A percentile compares a stretch with the other conserved stretches of the same genome.
Conservation (phyloP, 2,329 filamentous ascomycete species). For the Fusarium fujikuroi region DNA sequence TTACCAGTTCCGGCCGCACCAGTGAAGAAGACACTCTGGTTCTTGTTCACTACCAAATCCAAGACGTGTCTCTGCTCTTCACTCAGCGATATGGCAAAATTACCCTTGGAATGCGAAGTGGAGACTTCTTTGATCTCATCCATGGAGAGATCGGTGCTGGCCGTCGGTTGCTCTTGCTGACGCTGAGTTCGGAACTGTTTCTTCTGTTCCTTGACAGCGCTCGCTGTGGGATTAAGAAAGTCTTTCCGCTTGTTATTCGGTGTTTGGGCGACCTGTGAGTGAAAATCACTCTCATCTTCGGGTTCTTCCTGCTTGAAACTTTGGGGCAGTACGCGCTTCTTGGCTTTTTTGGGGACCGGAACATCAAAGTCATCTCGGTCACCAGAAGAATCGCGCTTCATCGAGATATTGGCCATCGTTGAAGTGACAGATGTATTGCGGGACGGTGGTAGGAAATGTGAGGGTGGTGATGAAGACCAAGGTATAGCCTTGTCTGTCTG, state of each 20-base stretch:
- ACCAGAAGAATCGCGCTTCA: slow-evolving; percentile 58
- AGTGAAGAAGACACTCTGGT: slow-evolving; percentile 96
- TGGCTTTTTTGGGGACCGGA: slow-evolving; percentile 54
- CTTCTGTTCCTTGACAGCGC: slow-evolving; percentile 70
- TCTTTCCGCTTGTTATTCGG: slow-evolving; percentile 44
- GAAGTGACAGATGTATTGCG: slow-evolving; percentile 30
- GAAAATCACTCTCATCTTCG: slow-evolving; percentile 49
- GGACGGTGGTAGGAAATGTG: slow-evolving; percentile 56
- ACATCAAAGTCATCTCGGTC: slow-evolving; percentile 42
- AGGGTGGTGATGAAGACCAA: slow-evolving; percentile 77
- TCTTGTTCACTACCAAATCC: slow-evolving; percentile 80
- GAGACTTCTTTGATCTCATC: slow-evolving; percentile 55
- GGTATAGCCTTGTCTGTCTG: slow-evolving; percentile 58
- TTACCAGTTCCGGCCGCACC: slow-evolving; percentile 97
- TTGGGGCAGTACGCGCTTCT: slow-evolving; percentile 72
- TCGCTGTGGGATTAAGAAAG: slow-evolving; percentile 41
- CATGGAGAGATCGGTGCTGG: slow-evolving; percentile 46
- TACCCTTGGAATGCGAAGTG: slow-evolving; percentile 46
- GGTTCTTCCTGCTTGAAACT: slow-evolving; percentile 51
- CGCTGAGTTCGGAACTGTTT: slow-evolving; percentile 74
- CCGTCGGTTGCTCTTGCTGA: slow-evolving; percentile 53
- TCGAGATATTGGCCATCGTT: slow-evolving; percentile 33
- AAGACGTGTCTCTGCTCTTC: slow-evolving; percentile 87
- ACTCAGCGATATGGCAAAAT: slow-evolving; percentile 75
- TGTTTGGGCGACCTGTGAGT: slow-evolving; percentile 29